Evolutionary conservation across 2,329 filamentous ascomycete genomes (phyloP), one percentile per base, ranked within the genome.

Genomic region (Laburnicola sp.): DNA sequence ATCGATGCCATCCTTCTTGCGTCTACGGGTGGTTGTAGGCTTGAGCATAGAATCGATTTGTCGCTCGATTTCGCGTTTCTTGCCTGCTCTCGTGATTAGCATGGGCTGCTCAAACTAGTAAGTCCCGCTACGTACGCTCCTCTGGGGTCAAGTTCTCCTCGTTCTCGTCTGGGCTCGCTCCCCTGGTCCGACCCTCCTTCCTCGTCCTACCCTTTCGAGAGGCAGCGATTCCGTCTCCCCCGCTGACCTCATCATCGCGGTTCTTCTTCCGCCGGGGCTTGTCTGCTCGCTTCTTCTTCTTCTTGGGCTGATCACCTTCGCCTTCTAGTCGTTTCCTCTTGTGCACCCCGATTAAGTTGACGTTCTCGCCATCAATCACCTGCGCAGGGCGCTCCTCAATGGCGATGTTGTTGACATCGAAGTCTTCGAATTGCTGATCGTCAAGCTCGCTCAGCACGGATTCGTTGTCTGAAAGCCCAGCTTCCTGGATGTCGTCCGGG

Each of bases 1-100:
- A 59, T 97, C 93, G 72, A 96, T 91, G 62, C 94, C 92, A 69
- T 92, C 89, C 79, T 90, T 90, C 79, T 90, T 93, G 57, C 83
- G 83, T 75, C 77, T 76, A 61, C 87, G 81, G 57, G 86, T 82
- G 64, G 89, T 90, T 48, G 88, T 62, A 34, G 89, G 89, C 77
- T 95, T 95, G 63, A 96, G 79, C 1, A 92, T 91, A 50, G 89
- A 89, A 71, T 96, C 90, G 76, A 97, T 90, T 49, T 89, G 88
- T 60, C 86, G 83, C 65, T 96, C 90, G 46, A 99, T 85, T 21
- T 91, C 92, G 60, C 89, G 82, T 63, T 88, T 86, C 62, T 92
- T 85, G 63, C 80, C 82, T 85, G 60, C 38, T 50, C 21, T 16
- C 9, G 10, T 48, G 51, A 44, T 67, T 43, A 66, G 59, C 38